Base-by-base conservation (phyloP, 2,329 filamentous ascomycete species). In the Scleromitrula shiraiana region DNA sequence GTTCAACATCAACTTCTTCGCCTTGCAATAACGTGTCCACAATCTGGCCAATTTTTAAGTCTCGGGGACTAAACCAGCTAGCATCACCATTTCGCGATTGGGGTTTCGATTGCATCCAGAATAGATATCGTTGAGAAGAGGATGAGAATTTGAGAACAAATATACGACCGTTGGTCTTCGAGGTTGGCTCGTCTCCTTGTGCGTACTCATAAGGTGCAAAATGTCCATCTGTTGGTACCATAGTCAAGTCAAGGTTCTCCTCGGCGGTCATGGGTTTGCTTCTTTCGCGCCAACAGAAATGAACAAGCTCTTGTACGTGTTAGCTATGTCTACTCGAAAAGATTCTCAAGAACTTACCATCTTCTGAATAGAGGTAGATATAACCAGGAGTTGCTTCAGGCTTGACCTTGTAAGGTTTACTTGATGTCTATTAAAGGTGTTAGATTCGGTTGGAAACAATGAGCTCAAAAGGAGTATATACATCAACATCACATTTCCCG, bases 251-350 rank as follows among this genome's bases (percentile, higher is more conserved):
- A 54, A 95, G 71, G 27, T 64, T 63, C 52, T 93, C 85, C 50
- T 90, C 84, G 50, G 85, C 71, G 54, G 85, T 78, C 56, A 88
- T 69, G 19, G 82, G 73, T 50, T 80, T 78, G 57, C 74, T 77
- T 57, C 93, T 84, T 61, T 87, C 82, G 56, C 90, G 85, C 94
- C 94, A 98, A 78, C 90, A 96, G 71, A 98, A 95, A 72, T 96
- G 90, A 52, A 95, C 76, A 52, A 98, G 78, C 44, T 96, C 85
- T 89, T 26, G 61, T 52, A 17, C 9, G 23, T n/a, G 55, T 41
- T 52, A 51, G 20, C 30, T 32, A 19, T 7, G 26, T 7, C 4
- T n/a, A 35, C 27, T 3, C 27, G 15, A 10, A 41, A 14, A 15
- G 10, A 35, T 32, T 15, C 17, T 2, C n/a, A 38, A 39, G 12